Evolutionary conservation across 2,329 filamentous ascomycete genomes (phyloP), one percentile per base, ranked within the genome.

Genomic region (Stachybotrys echinatus): DNA sequence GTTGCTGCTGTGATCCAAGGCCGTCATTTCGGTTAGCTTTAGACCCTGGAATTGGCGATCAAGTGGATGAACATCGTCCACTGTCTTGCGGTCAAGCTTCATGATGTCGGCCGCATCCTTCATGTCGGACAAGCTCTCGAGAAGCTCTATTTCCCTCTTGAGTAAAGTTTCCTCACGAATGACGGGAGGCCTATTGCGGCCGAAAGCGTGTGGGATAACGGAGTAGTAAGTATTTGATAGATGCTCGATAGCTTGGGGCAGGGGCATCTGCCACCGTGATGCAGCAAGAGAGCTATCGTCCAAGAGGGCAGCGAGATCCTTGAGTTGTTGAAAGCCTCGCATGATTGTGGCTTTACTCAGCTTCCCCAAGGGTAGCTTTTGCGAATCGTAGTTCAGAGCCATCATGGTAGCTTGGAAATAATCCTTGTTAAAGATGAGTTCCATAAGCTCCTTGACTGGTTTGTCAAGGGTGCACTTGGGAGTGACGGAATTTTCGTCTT

Each of bases 121-220:
- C 88, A 95, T 92, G 60, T 94, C 89, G 2, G 84, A 85, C 63
- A 95, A 72, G 53, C 84, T 88, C 60, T 95, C 89, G 1, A 95
- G 79, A 56, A 95, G 76, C 42, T 89, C 86, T 57, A 92, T 79
- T 68, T 95, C 90, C 58, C 71, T 78, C 70, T 92, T 90, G 58
- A 95, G 77, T 55, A 77, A 67, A 2, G 57, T 56, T 19, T 79
- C 62, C 38, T 70, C 71, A 31, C 65, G 64, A 58, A 95, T 87
- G 56, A 92, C 61, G 0, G 88, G 87, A 0, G 89, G 88, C 0
- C 84, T 76, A 42, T 81, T 80, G 27, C 89, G 84, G 8, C 89
- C 88, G 65, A 94, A 92, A 27, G 73, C 80, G 61, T 95, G 90
- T 0, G 91, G 91, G 53, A 96, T 95, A 39, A 87, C 72, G 0